Evolutionary conservation across 1,284 basidiomycete genomes (phyloP), one percentile per base, ranked within the genome.

Genomic region (Rhizoctonia solani): DNA sequence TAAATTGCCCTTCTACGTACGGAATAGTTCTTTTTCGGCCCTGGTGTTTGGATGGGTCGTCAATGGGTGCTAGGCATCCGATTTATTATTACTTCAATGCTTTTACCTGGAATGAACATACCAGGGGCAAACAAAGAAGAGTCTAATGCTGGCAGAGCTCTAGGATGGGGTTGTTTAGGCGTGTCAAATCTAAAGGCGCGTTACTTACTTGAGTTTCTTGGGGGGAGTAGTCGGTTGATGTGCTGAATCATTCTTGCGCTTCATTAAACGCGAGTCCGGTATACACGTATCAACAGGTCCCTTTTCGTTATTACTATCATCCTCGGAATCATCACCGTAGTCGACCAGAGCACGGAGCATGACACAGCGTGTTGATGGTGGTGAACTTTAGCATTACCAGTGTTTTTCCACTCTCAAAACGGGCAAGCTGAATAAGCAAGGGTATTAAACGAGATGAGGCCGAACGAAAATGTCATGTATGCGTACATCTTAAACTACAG

Each of bases 1-100:
- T 85, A 74, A 84, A 93, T 74, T 92, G 90, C 0, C 92, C 92
- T 29, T 92, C 88, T 9, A 90, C 83, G 73, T 92, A 89, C 0
- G 90, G 89, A 0, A 78, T 80, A 0, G 83, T 80, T n/a, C 92
- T 83, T 56, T 80, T 79, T n/a, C 92, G 83, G 14, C 92, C 92
- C 77, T 92, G 90, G 74, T 93, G 91, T 9, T 84, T 77, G 3
- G 83, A 77, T 1, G 91, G 90, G 72, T 89, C 77, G 73, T 91
- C 88, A 6, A 82, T 72, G 0, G 86, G 87, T 0, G 72, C 72
- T 71, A 49, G 23, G 46, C 39, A 21, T 39, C 5, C 49, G n/a
- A 21, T 34, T 21, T n/a, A 44, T 69, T 23, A 65, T 9, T 19
- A n/a, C n/a, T n/a, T n/a, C n/a, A n/a, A 3, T 23, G 23, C 14